These are phyloP conservation scores for Pisolithus marmoratus DNA, from an alignment of 768 basidiomycete genomes.

Conservation along the genomic window DNA sequence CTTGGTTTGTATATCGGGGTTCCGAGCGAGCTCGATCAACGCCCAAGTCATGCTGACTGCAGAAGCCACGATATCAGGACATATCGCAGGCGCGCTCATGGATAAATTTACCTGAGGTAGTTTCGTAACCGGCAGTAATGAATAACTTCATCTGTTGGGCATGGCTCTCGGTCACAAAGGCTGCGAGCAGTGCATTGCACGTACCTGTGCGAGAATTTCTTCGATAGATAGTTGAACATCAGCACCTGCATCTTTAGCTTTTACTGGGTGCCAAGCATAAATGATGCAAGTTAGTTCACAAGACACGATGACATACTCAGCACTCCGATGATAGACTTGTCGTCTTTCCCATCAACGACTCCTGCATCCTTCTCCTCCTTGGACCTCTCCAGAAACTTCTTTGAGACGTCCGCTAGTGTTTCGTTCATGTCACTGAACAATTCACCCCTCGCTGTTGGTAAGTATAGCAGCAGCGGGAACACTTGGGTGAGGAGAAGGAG, in stretches of 20 bases:
- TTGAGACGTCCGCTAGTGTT: slow-evolving; percentile 30
- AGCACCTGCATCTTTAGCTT: slow-evolving; percentile 24
- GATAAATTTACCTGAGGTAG: slow-evolving; percentile 29
- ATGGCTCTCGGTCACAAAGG: not conserved
- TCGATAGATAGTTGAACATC: slow-evolving; percentile 33
- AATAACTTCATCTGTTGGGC: slow-evolving; percentile 29
- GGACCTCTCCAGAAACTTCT: slow-evolving; percentile 26
- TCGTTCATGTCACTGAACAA: slow-evolving; percentile 21
- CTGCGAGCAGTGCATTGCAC: not conserved
- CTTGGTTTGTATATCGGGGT: slow-evolving; percentile 11
- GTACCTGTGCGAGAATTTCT: slow-evolving; percentile 35
- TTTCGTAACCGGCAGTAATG: slow-evolving; percentile 36
- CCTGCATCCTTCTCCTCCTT: slow-evolving; percentile 29
- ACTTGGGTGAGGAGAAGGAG: slow-evolving; percentile 20
- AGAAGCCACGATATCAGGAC: not conserved
- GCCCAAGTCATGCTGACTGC: not conserved
- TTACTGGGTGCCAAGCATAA: not conserved
- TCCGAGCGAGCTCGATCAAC: slow-evolving; percentile 37
- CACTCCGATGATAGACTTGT: slow-evolving; percentile 35
- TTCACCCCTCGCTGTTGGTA: slow-evolving; percentile 27
- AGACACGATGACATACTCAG: slow-evolving; percentile 20
- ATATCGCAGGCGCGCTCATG: not conserved
- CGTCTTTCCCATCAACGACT: slow-evolving; percentile 23
- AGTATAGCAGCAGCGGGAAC: slow-evolving; percentile 26
- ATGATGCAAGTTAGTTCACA: not conserved